Conservation (phyloP, 2,329 filamentous ascomycete species). For the Fusarium newnesense region DNA sequence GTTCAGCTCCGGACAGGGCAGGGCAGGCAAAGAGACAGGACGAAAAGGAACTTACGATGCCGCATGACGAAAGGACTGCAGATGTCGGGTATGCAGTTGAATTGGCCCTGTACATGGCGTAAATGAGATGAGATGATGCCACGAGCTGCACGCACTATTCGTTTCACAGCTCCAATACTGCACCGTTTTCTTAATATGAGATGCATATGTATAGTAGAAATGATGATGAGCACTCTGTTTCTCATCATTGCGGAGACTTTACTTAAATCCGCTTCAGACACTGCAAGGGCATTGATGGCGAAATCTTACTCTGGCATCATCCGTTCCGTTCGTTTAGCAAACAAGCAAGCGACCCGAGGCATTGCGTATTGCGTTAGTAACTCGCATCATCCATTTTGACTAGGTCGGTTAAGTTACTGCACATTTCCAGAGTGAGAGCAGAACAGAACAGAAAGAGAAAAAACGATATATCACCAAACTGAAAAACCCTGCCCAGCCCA, state of each 20-base stretch:
- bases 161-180: neutral
- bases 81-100: conserved; percentile 20
- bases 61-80: conserved; percentile 19
- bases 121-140: conserved; percentile 19
- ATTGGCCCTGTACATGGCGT: neutral
- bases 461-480: conserved; percentile 26
- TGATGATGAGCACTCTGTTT: conserved; percentile 4
- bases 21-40: neutral
- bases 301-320: neutral
- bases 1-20: conserved; percentile 1
- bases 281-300: neutral
- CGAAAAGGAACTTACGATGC: neutral
- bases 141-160: conserved; percentile 3
- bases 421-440: neutral
- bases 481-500: conserved; percentile 9
- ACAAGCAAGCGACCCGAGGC: neutral
- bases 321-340: neutral
- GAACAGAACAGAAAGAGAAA: neutral
- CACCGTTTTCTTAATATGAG: neutral
- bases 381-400: neutral
- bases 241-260: neutral
- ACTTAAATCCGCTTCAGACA: neutral
- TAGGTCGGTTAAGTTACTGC: neutral
- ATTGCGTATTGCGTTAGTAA: neutral
- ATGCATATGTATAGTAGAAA: neutral